Percentiles rank a stretch among this genome's conserved stretches.
These are phyloP conservation scores for Cladorrhinum sp. DNA, from an alignment of 2,329 filamentous ascomycete species.

Conservation along the genomic window DNA sequence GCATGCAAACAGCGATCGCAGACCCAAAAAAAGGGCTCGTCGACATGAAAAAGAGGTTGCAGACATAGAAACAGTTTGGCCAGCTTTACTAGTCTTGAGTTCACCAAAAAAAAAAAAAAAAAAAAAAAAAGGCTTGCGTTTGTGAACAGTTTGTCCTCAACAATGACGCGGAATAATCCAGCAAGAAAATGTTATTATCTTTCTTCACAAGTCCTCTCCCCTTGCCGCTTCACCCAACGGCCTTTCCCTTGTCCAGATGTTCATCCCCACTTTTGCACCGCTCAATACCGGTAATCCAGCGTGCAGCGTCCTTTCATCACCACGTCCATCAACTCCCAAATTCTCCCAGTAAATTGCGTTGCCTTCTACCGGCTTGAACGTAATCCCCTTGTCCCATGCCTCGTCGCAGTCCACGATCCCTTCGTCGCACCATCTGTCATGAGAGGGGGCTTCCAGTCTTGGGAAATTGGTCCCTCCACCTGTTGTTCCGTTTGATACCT, in stretches of 20 bases:
- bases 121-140: no score
- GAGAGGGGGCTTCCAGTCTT: conserved; percentile 37
- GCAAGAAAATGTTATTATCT: not conserved
- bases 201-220: conserved; percentile 28
- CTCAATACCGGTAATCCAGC: conserved; percentile 45
- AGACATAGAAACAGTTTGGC: no score
- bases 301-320: conserved; percentile 45
- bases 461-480: conserved; percentile 52
- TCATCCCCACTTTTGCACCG: conserved; percentile 50
- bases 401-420: conserved; percentile 46
- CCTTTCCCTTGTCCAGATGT: conserved; percentile 49
- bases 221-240: conserved; percentile 36
- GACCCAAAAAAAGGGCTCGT: no score
- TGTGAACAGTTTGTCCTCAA: no score
- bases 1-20: no score
- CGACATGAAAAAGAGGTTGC: no score
- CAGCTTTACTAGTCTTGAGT: no score
- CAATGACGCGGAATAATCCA: no score
- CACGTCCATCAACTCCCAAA: conserved; percentile 35
- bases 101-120: no score
- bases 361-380: conserved; percentile 45
- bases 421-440: conserved; percentile 41
- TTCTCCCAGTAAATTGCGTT: conserved; percentile 52
- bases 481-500: conserved; percentile 38
- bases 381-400: conserved; percentile 45